Evolutionary conservation across 306 rosid genomes (phyloP).

Genomic region (Castanea mollissima): DNA sequence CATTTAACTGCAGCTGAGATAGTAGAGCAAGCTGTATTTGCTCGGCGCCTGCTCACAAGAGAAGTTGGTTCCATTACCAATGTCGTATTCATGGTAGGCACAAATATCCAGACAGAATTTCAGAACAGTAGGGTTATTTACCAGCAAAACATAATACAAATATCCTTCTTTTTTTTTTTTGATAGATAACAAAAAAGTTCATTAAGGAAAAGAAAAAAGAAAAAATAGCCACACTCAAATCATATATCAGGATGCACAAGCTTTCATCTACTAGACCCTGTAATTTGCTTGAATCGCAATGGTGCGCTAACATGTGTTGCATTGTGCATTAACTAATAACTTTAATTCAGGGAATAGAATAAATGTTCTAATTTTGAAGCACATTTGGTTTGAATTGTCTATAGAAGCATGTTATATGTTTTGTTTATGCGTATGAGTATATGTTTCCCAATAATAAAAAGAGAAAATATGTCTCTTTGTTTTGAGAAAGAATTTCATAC

Average conservation of each 20-base stretch:
- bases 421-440: not conserved
- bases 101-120: not conserved
- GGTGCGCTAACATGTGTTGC: not conserved
- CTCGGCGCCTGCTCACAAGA: constrained; percentile 63
- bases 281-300: not conserved
- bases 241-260: not conserved
- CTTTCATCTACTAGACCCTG: not conserved
- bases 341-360: not conserved
- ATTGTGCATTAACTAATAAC: not conserved
- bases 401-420: not conserved
- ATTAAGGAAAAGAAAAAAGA: too few species aligned
- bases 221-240: too few species aligned
- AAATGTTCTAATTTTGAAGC: not conserved
- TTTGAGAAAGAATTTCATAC: not conserved
- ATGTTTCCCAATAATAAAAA: not conserved
- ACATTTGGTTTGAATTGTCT: not conserved
- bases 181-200: too few species aligned
- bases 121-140: not conserved
- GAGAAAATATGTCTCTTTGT: not conserved
- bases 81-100: constrained; percentile 90
- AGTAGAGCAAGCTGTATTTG: constrained; percentile 88
- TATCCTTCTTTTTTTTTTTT: too few species aligned
- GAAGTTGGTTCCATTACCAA: constrained; percentile 87
- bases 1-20: constrained; percentile 90
- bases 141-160: not conserved